phyloP scores from a whole-genome alignment of 495 filamentous ascomycete species.

The Apodospora peruviana region DNA sequence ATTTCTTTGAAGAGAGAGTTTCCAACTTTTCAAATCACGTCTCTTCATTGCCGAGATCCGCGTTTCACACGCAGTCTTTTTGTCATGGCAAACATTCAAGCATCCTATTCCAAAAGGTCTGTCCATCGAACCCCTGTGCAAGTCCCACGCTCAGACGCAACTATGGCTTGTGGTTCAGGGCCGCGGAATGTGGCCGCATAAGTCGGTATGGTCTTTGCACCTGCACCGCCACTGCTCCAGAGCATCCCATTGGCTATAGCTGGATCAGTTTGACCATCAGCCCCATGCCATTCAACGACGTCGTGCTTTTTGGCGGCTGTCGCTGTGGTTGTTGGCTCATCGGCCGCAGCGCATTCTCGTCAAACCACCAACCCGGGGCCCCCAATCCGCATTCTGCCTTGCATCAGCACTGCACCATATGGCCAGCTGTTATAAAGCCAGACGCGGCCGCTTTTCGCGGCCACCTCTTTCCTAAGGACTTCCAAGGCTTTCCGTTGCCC shows the following conservation, averaged over 20 bases:
- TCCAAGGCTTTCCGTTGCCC: background rate
- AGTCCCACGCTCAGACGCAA: too few species aligned
- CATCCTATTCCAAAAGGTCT: too few species aligned
- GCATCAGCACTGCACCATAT: background rate
- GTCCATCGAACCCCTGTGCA: too few species aligned
- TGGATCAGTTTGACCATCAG: background rate
- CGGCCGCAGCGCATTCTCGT: background rate
- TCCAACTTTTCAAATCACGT: too few species aligned
- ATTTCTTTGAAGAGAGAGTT: too few species aligned
- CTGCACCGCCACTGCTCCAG: background rate
- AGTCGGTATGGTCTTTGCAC: background rate
- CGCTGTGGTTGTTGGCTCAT: background rate
- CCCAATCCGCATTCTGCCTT: background rate
- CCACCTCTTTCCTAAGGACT: background rate
- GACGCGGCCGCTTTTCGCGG: background rate
- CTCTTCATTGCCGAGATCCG: too few species aligned
- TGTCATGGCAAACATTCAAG: too few species aligned
- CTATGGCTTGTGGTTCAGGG: background rate
- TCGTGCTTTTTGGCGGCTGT: background rate
- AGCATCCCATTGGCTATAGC: background rate
- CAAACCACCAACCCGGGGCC: background rate
- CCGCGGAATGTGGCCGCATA: background rate
- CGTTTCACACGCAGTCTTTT: too few species aligned
- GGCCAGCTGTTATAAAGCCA: background rate
- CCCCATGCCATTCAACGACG: background rate